Evolutionary conservation across 441 rosid species (phyloP), one percentile per base, ranked within the genome.

Genomic region (Bruguiera hainesii): DNA sequence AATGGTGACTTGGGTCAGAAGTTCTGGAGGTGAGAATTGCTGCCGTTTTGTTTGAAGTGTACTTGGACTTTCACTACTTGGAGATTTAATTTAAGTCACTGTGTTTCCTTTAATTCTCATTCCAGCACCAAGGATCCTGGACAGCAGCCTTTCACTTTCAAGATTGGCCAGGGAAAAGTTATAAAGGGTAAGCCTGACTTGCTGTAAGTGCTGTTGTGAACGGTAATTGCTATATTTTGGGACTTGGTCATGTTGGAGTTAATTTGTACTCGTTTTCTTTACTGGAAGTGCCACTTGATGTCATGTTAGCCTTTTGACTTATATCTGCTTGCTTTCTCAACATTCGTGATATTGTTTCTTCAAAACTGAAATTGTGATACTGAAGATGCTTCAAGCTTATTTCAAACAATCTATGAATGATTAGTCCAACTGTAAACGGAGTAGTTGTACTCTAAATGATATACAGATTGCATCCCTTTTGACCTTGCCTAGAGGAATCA

Each of bases 111-210:
- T 67, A 56, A 56, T 30, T 60, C 67, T 5, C 50, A 15, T 68
- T 71, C 66, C 70, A 93, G 97, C 83, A 93, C 98, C 0, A 93
- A 87, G 86, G 98, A 93, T 71, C 71, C 76, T 21, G 97, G 94
- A 7, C 90, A 89, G 74, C 29, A 83, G 72, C 97, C 97, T 63
- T 93, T 93, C 81, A 61, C 87, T 3, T 93, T 93, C 79, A 82
- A 82, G 60, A 87, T 93, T 66, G 98, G 98, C 70, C 73, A 78
- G 74, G 98, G 97, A 64, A 70, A 80, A 49, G 98, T 93, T 66
- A 87, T 90, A 51, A 92, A 88, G 84, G 98, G 96, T 88, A 66
- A 46, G 31, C 46, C 26, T 35, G 19, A 4, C 48, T 42, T 64
- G 18, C 21, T 23, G 29, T 5, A 15, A 53, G 16, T 9, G 16